phyloP scores from a whole-genome alignment of 2,329 filamentous ascomycete genomes.

The Trichoderma sp. region DNA sequence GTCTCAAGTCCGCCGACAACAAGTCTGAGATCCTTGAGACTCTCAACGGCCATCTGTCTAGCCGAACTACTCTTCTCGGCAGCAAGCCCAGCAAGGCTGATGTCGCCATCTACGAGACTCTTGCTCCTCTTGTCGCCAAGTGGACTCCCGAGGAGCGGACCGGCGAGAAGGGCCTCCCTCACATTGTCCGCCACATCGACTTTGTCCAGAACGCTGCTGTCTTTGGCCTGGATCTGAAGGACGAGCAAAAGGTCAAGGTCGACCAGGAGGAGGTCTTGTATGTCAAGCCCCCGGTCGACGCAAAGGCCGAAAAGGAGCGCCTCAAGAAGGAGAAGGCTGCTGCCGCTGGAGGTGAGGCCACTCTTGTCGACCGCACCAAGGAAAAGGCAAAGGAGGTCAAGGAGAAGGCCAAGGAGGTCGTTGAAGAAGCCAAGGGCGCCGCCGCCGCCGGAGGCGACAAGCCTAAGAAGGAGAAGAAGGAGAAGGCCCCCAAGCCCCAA shows the following conservation, averaged over 20 bases:
- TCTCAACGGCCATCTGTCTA: slow-evolving; percentile 83
- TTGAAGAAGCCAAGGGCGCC: slow-evolving; percentile 46
- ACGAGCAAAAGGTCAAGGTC: slow-evolving; percentile 72
- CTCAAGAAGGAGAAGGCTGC: slow-evolving; percentile 94
- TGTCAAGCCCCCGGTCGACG: slow-evolving; percentile 83
- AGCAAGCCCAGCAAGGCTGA: slow-evolving; percentile 87
- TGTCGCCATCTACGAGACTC: slow-evolving; percentile 73
- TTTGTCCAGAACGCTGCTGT: slow-evolving; percentile 89
- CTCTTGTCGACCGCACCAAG: slow-evolving; percentile 59
- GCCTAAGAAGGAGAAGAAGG: slow-evolving; percentile 83
- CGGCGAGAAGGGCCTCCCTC: slow-evolving; percentile 81
- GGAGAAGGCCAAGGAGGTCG: slow-evolving; percentile 53
- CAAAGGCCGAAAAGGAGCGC: slow-evolving; percentile 93
- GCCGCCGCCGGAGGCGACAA: slow-evolving; percentile 40
- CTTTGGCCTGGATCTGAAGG: slow-evolving; percentile 65
- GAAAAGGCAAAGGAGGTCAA: slow-evolving; percentile 56
- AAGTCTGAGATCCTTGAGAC: slow-evolving; percentile 68
- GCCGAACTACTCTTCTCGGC: slow-evolving; percentile 84
- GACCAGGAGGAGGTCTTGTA: slow-evolving; percentile 78
- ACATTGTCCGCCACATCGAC: slow-evolving; percentile 88
- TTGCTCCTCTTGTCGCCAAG: slow-evolving; percentile 70
- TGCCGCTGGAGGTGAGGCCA: slow-evolving; percentile 50
- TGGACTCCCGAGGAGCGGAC: slow-evolving; percentile 87
- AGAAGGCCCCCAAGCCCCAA: slow-evolving; percentile 75
- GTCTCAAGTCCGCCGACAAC: slow-evolving; percentile 56